A percentile compares a stretch with the other conserved stretches of the same genome.
phyloP scores from a whole-genome alignment of 768 basidiomycete species.

The Rubroboletus pulcherrimus region DNA sequence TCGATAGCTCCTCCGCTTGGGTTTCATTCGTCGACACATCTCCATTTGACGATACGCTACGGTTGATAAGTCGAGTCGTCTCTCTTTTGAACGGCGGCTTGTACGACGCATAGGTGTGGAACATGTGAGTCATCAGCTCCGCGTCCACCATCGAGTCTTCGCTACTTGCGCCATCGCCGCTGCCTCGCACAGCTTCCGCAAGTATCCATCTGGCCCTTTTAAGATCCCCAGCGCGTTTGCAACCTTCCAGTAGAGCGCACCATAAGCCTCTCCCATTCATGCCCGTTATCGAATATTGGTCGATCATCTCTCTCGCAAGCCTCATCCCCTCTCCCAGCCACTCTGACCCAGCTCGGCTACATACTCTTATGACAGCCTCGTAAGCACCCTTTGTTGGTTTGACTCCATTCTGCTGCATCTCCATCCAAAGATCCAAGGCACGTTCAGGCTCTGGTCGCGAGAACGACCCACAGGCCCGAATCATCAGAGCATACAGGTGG shows the following conservation, averaged over 20 bases:
- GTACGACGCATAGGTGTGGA: slow-evolving; percentile 85
- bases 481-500: slow-evolving; percentile 79
- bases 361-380: slow-evolving; percentile 78
- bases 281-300: slow-evolving; percentile 44
- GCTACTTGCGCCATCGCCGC: slow-evolving; percentile 15
- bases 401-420: slow-evolving; percentile 79
- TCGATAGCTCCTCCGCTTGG: neutral
- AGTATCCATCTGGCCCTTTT: slow-evolving; percentile 84
- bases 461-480: slow-evolving; percentile 70
- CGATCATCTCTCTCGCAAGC: slow-evolving; percentile 83
- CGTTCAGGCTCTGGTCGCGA: slow-evolving; percentile 77
- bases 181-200: slow-evolving; percentile 58
- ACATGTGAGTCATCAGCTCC: slow-evolving; percentile 75
- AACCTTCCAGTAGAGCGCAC: slow-evolving; percentile 82
- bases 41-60: neutral
- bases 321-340: slow-evolving; percentile 83
- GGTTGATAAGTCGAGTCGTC: slow-evolving; percentile 41
- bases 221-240: slow-evolving; percentile 83
- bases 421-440: slow-evolving; percentile 88
- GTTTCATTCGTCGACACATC: slow-evolving; percentile 5
- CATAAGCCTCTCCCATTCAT: slow-evolving; percentile 58
- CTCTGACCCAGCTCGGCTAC: slow-evolving; percentile 61
- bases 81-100: slow-evolving; percentile 61
- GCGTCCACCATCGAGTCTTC: slow-evolving; percentile 48
- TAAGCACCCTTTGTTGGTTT: slow-evolving; percentile 67